Conservation (phyloP, 2,329 filamentous ascomycete genomes). For the Phialocephala sp. region DNA sequence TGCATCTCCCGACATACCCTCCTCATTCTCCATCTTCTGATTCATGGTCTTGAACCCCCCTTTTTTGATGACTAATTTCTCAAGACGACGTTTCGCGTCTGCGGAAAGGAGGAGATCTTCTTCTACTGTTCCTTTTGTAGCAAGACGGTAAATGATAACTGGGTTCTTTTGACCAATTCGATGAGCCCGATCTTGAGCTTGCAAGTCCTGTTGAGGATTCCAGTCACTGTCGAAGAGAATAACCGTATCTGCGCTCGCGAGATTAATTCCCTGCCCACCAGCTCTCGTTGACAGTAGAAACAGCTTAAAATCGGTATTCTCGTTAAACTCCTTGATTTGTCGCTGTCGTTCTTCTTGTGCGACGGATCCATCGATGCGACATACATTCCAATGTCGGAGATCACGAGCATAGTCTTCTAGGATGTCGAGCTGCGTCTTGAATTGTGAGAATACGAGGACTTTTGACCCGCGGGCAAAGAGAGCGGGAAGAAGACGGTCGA, state of each 20-base stretch:
- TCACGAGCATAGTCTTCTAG: slow-evolving; percentile 82
- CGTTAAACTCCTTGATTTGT: slow-evolving; percentile 78
- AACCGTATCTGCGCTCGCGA: slow-evolving; percentile 89
- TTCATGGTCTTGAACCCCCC: slow-evolving; percentile 78
- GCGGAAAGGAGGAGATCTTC: slow-evolving; percentile 85
- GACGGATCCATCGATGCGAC: slow-evolving; percentile 90
- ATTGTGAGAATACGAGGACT: slow-evolving; percentile 94
- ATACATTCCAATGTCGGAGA: slow-evolving; percentile 80
- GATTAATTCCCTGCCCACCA: slow-evolving; percentile 93
- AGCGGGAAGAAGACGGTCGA: slow-evolving; percentile 81
- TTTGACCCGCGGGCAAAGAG: slow-evolving; percentile 82
- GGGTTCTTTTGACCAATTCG: slow-evolving; percentile 92
- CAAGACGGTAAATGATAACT: slow-evolving; percentile 91
- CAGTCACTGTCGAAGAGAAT: slow-evolving; percentile 90
- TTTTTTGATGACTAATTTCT: slow-evolving; percentile 95
- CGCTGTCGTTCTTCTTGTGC: slow-evolving; percentile 72
- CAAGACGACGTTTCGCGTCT: slow-evolving; percentile 87
- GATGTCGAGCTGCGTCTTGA: slow-evolving; percentile 92
- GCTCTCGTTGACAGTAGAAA: slow-evolving; percentile 91
- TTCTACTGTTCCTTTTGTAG: slow-evolving; percentile 92
- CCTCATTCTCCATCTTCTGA: slow-evolving; percentile 61
- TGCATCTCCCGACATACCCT: slow-evolving; percentile 62
- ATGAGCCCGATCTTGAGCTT: slow-evolving; percentile 94
- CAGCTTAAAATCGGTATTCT: slow-evolving; percentile 67
- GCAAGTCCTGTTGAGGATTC: slow-evolving; percentile 96